Base-by-base conservation (phyloP, 2,329 filamentous ascomycete species). In the Tolypocladium ovalisporum region DNA sequence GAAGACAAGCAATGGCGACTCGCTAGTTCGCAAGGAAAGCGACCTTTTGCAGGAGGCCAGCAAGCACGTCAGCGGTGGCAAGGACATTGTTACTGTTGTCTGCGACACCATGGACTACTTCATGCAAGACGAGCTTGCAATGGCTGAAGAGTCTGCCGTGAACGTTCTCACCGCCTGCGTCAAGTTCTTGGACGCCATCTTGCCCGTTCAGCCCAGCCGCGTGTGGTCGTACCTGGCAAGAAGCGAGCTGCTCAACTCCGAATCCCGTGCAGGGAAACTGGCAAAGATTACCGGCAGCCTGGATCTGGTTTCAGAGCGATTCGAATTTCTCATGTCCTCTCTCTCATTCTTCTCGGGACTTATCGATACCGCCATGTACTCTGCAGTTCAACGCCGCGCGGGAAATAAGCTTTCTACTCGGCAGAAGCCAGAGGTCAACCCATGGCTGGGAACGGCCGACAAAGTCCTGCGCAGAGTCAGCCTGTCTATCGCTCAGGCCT, bases 221-320 rank as follows among this genome's bases (percentile, higher is more conserved):
- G 85, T 96, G 7, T 97, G 94, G 92, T 91, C 93, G 4, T 89
- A 93, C 68, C 80, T 99, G 65, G 84, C 87, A 4, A 85, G 90
- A 58, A 95, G 90, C 69, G 84, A 86, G 61, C 76, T 99, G 22
- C 78, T 99, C 52, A 88, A 88, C 63, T 82, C 85, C 7, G 86
- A 90, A 62, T 86, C 89, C 12, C 86, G 86, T 61, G 86, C 86
- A 17, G 89, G 90, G 13, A 86, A 88, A 60, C 79, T 99, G 60
- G 83, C 86, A 42, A 84, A 84, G 54, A 85, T 97, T 55, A 82
- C 95, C 3, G 89, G 89, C n/a, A 86, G 84, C 29, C 82, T 91
- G 3, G 94, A 99, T 67, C 81, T 96, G 57, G 83, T 88, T 2
- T 80, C 82, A 5, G 88, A 88, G 55, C 82, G 86, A 56, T 95